phyloP scores from a whole-genome alignment of 768 basidiomycete species.

The Tylopilus plumbeoviolaceoides region DNA sequence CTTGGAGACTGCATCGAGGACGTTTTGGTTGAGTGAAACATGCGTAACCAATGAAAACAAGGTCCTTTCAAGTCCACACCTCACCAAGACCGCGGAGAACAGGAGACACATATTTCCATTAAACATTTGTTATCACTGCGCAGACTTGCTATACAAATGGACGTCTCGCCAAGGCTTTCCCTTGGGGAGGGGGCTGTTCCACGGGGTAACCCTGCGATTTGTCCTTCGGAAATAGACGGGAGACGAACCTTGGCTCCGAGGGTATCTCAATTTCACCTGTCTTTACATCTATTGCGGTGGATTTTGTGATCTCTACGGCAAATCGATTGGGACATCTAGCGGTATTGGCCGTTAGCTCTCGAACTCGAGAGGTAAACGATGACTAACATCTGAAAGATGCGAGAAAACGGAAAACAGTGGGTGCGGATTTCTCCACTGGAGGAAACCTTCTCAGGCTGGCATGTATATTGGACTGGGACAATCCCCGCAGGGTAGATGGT shows the following conservation, averaged over 20 bases:
- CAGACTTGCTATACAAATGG: constrained; percentile 17
- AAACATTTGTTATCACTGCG: constrained; percentile 8
- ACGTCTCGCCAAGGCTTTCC: constrained; percentile 36
- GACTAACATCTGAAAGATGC: constrained; percentile 69
- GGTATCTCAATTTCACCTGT: constrained; percentile 53
- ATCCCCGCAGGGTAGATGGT: neutral
- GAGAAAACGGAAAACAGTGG: constrained; percentile 70
- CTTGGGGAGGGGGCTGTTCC: constrained; percentile 27
- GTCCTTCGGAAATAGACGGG: constrained; percentile 5
- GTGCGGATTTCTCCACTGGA: constrained; percentile 27
- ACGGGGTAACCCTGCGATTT: constrained; percentile 8
- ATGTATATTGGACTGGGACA: constrained; percentile 55
- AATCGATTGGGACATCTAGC: constrained; percentile 62
- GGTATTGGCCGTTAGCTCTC: constrained; percentile 4
- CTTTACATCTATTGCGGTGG: constrained; percentile 43
- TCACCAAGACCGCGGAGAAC: constrained; percentile 22
- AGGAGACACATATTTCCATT: constrained; percentile 7
- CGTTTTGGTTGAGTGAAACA: constrained; percentile 22
- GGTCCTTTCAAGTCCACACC: constrained; percentile 1
- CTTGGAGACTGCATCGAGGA: constrained; percentile 20
- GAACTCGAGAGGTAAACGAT: neutral
- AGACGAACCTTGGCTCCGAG: constrained; percentile 37
- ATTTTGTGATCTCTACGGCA: constrained; percentile 66
- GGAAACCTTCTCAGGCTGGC: constrained; percentile 38
- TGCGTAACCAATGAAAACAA: constrained; percentile 15